Evolutionary conservation across 371 early-diverging fungal genomes (phyloP), one percentile per base, ranked within the genome.

Genomic region (Mortierella sp.): DNA sequence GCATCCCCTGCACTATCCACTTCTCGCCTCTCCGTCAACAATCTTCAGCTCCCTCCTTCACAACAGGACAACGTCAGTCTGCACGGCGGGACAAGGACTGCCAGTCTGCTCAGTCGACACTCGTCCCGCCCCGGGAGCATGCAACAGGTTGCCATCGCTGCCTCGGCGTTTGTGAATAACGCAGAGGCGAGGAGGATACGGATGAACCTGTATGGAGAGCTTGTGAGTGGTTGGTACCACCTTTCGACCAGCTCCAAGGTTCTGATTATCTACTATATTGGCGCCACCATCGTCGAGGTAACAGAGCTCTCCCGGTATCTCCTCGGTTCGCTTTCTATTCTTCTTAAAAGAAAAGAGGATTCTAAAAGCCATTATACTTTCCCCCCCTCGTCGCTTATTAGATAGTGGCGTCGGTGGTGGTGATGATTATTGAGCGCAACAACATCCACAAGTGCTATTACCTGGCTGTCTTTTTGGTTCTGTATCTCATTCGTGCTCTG

Each of bases 171-270:
- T 11, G 70, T 77, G 16, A 63, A 58, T 55, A 78, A 77, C 50
- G 47, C 86, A 14, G 76, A 72, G 19, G 86, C 80, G 26, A 54
- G 86, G 54, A 58, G 73, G 50, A 55, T 86, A 48, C 80, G 86
- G 6, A 42, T 58, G 50, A 70, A 82, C 48, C 21, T 86, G 16
- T 82, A 77, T 13, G 14, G 52, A 7, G 86, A 86, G 16, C 63
- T 86, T 24, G 75, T 80, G 8, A 42, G 48, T 2, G 82, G 86
- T 3, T 86, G 86, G 86, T 75, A 60, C 50, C 74, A 76, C 28
- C 82, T 86, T 60, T 82, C 82, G 60, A 82, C 80, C 44, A 78
- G 86, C 54, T 86, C 86, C 28, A 79, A 77, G 44, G 13, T 58
- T 9, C 34, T 86, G 31, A 71, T 86, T 52, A 19, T 71, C 48